A percentile compares a stretch with the other conserved stretches of the same genome.
Conservation (phyloP, 768 basidiomycete species). For the Pleurotus salmoneostramineus region DNA sequence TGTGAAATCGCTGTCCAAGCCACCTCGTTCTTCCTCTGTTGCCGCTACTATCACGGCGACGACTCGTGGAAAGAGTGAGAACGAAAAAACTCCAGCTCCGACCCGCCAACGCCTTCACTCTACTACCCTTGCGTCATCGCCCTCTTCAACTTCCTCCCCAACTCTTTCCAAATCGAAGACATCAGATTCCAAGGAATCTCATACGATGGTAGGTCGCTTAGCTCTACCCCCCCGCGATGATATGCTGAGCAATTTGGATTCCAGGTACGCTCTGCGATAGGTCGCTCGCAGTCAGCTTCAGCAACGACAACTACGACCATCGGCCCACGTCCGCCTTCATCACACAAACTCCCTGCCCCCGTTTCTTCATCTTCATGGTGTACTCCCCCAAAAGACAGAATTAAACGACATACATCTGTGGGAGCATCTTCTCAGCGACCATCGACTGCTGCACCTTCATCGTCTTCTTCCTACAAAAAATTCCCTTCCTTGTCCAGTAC, state of each 20-base stretch:
- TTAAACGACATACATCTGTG: neutral
- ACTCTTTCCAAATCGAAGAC: neutral
- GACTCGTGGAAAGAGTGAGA: neutral
- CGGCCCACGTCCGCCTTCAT: conserved; percentile 1
- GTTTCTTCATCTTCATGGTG: neutral
- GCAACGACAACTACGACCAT: neutral
- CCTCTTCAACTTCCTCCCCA: neutral
- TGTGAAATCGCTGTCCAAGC: neutral
- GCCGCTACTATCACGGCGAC: too few species aligned
- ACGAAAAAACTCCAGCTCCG: neutral
- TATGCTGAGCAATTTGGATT: neutral
- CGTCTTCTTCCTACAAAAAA: neutral
- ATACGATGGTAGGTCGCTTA: neutral
- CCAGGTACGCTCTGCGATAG: conserved; percentile 2
- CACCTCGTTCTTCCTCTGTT: neutral
- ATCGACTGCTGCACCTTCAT: neutral
- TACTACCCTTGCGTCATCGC: neutral
- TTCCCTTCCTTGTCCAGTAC: neutral
- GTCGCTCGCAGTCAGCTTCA: conserved; percentile 1
- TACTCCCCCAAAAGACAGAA: neutral
- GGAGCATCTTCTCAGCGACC: neutral
- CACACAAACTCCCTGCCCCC: neutral
- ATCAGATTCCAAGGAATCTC: neutral
- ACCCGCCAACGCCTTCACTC: neutral
- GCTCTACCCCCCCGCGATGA: neutral